Evolutionary conservation across 208 protist genomes (phyloP).

Genomic region (Trypanosoma rangeli): DNA sequence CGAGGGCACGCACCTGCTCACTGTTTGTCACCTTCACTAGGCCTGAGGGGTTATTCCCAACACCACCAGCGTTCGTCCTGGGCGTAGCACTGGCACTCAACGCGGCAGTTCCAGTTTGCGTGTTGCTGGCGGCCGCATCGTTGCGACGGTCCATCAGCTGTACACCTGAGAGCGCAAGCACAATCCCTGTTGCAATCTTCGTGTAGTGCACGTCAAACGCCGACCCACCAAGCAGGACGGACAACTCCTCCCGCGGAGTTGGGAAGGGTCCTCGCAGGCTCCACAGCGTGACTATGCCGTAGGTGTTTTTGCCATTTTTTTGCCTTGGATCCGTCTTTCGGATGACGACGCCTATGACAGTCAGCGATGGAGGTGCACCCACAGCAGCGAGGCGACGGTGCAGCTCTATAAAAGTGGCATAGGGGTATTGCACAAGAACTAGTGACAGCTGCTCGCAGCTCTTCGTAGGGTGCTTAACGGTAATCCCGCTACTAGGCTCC

Average conservation of each 20-base stretch:
- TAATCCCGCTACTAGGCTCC: constrained; percentile 47
- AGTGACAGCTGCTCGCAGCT: constrained; percentile 64
- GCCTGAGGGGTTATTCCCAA: neutral
- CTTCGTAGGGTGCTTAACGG: constrained; percentile 49
- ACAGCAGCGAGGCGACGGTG: constrained; percentile 8
- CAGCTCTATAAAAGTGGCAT: constrained; percentile 37
- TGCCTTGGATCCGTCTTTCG: constrained; percentile 70
- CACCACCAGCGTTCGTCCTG: neutral
- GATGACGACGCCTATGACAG: constrained; percentile 63
- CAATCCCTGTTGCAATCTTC: constrained; percentile 40
- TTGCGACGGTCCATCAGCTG: constrained; percentile 24
- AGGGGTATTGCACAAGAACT: constrained; percentile 56
- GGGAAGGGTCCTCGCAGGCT: constrained; percentile 59
- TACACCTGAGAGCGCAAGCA: constrained; percentile 57
- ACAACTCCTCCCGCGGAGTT: constrained; percentile 37
- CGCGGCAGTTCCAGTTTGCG: neutral
- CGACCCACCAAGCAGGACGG: constrained; percentile 54
- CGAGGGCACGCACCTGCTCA: constrained; percentile 55
- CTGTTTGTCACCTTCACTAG: constrained; percentile 36
- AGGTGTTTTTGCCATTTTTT: constrained; percentile 30
- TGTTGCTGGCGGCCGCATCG: neutral
- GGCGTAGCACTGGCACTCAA: neutral
- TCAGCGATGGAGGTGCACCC: constrained; percentile 25
- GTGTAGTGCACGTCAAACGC: constrained; percentile 69
- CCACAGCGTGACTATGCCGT: constrained; percentile 67